Percentiles rank a stretch among this genome's conserved stretches.
phyloP scores from a whole-genome alignment of 1,284 basidiomycete species.

The Albatrellus sp. region DNA sequence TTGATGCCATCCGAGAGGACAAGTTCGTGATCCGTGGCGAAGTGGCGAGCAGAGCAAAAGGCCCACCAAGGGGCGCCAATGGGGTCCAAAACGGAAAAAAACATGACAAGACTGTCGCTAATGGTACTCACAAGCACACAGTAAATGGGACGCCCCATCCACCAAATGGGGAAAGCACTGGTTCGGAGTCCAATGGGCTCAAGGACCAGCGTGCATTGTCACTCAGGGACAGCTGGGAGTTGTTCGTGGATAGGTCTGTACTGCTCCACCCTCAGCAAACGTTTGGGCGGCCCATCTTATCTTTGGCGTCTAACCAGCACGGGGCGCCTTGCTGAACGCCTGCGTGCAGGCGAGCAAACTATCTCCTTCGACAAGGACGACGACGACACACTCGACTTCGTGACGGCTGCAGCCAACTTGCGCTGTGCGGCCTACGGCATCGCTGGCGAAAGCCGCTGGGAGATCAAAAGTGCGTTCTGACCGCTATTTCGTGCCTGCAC shows the following conservation, averaged over 20 bases:
- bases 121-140: conserved; percentile 12
- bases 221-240: conserved; percentile 66
- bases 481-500: not conserved
- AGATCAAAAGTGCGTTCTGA: conserved; percentile 70
- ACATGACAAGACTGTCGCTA: not conserved
- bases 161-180: conserved; percentile 12
- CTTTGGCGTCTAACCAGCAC: conserved; percentile 36
- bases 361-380: conserved; percentile 98
- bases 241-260: conserved; percentile 73
- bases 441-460: conserved; percentile 82
- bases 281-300: not conserved
- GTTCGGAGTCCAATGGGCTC: conserved; percentile 28
- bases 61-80: no score
- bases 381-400: conserved; percentile 92
- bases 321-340: conserved; percentile 63
- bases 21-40: conserved; percentile 34
- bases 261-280: not conserved
- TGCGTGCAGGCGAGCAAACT: conserved; percentile 61
- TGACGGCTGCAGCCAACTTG: conserved; percentile 89
- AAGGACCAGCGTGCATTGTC: conserved; percentile 74
- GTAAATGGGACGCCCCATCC: conserved; percentile 2
- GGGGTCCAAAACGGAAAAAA: no score
- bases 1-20: conserved; percentile 54
- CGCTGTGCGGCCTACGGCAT: conserved; percentile 88
- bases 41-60: conserved; percentile 8